Conservation (phyloP, 2,329 filamentous ascomycete genomes). For the Paecilomyces formosus region DNA sequence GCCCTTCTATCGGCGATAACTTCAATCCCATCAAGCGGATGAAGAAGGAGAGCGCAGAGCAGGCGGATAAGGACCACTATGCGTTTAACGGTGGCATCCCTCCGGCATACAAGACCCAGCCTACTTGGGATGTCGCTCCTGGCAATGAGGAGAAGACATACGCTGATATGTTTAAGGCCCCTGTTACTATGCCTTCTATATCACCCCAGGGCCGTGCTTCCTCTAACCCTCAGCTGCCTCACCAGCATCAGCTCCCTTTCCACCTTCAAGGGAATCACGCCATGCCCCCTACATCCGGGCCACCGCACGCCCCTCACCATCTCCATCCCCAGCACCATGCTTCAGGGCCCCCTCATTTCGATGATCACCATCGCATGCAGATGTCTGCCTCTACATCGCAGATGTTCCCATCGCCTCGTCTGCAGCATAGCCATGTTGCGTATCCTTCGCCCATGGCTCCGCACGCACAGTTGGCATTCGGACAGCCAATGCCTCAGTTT, state of each 20-base stretch:
- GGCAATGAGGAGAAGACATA: constrained; percentile 72
- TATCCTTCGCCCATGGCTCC: constrained; percentile 64
- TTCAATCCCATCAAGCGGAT: constrained; percentile 64
- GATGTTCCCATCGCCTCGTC: constrained; percentile 76
- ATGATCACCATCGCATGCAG: constrained; percentile 79
- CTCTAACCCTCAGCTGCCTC: constrained; percentile 62
- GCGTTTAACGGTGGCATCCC: constrained; percentile 74
- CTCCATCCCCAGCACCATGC: constrained; percentile 68
- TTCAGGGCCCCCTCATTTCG: constrained; percentile 60
- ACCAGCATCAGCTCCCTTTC: constrained; percentile 76
- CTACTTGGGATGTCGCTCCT: constrained; percentile 70
- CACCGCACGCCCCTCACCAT: constrained; percentile 70
- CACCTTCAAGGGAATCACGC: constrained; percentile 68
- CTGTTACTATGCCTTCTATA: constrained; percentile 51
- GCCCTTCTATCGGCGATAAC: constrained; percentile 45
- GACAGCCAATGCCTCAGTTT: constrained; percentile 63
- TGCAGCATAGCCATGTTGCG: constrained; percentile 59
- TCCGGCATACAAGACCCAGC: constrained; percentile 73
- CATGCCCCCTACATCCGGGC: constrained; percentile 60
- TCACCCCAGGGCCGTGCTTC: constrained; percentile 61
- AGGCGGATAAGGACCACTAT: constrained; percentile 53
- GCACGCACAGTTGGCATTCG: constrained; percentile 62
- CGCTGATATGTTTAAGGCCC: constrained; percentile 70
- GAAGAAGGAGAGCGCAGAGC: constrained; percentile 54
- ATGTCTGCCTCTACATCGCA: constrained; percentile 77